These are phyloP conservation scores for Pyronema domesticum DNA, from an alignment of 495 filamentous ascomycete genomes.

Conservation along the genomic window DNA sequence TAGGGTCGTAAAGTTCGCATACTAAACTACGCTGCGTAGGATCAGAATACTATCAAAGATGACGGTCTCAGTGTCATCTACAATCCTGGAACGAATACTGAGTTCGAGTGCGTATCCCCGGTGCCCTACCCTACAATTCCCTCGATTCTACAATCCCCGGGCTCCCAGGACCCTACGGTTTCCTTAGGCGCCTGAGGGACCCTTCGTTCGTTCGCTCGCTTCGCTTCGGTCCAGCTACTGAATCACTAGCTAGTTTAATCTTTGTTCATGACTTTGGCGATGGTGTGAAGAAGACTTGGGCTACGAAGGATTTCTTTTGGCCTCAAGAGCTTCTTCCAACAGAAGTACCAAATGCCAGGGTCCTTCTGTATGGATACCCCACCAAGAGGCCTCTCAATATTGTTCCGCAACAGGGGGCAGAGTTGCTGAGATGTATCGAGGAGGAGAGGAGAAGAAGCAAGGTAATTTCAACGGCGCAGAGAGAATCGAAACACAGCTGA, in stretches of 20 bases:
- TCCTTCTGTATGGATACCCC: neutral
- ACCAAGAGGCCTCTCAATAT: neutral
- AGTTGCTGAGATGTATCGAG: neutral
- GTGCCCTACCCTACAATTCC: neutral
- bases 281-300: neutral
- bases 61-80: neutral
- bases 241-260: neutral
- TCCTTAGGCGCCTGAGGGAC: no score
- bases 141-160: no score
- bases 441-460: slow-evolving; percentile 1
- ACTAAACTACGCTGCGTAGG: no score
- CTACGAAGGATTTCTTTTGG: slow-evolving; percentile 2
- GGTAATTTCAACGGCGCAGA: neutral
- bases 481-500: neutral
- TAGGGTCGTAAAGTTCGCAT: no score
- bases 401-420: neutral
- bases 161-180: no score
- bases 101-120: slow-evolving; percentile 1
- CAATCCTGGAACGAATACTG: neutral
- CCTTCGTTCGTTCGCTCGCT: no score
- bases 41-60: neutral
- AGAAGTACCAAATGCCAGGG: neutral
- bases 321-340: neutral
- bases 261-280: slow-evolving; percentile 4
- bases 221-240: neutral